Percentiles rank a stretch among this genome's conserved stretches.
These are phyloP conservation scores for Plasmopara halstedii DNA, from an alignment of 352 stramenopile species.

Conservation along the genomic window DNA sequence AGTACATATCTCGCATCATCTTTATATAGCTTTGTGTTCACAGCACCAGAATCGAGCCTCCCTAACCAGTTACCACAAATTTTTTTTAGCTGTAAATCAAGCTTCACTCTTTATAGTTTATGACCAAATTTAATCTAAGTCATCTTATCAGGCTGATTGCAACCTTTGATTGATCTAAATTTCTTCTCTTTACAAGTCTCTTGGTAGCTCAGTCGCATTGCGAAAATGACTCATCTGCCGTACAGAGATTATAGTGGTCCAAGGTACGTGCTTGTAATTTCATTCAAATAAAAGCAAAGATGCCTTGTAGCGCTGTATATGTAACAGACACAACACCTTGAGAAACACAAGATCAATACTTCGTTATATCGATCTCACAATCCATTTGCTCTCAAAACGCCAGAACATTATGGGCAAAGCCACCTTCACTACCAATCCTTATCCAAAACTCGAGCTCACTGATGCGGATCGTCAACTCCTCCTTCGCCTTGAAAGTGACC, in stretches of 20 bases:
- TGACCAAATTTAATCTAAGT: no score
- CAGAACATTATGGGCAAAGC: constrained; percentile 12
- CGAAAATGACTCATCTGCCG: constrained; percentile 2
- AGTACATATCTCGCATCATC: no score
- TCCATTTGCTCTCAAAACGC: constrained; percentile 1
- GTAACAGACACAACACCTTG: no score
- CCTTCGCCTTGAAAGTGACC: constrained; percentile 11
- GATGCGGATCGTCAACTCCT: constrained; percentile 12
- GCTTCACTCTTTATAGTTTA: no score
- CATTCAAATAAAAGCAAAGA: neutral
- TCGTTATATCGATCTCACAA: constrained; percentile 5
- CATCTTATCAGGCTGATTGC: no score
- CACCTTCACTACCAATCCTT: constrained; percentile 21
- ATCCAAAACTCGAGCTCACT: constrained; percentile 14
- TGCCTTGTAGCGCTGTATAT: no score
- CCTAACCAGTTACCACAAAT: no score
- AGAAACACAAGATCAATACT: neutral
- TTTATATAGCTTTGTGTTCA: no score
- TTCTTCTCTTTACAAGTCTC: no score
- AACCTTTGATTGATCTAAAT: no score
- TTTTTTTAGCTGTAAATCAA: no score
- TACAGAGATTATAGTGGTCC: neutral
- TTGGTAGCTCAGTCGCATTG: neutral
- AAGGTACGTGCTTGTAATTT: constrained; percentile 2
- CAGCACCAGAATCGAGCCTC: no score